Evolutionary conservation across 2,329 filamentous ascomycete genomes (phyloP).

Genomic region (Clonostachys sp.): DNA sequence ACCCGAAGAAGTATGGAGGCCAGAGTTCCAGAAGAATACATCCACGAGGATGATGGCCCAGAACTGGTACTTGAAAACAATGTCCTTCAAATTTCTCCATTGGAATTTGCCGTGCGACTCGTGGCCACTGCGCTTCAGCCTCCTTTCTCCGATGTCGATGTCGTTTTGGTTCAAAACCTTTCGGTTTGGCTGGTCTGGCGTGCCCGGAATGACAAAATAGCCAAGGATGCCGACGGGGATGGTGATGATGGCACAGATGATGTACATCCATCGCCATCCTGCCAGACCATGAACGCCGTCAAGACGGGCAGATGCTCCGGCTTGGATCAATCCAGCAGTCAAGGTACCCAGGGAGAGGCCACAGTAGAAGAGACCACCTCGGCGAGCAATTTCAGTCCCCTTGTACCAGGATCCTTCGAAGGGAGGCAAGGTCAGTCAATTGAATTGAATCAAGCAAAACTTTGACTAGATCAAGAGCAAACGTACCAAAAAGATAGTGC

Average conservation of each 20-base stretch:
- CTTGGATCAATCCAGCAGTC: constrained; percentile 45
- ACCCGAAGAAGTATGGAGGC: constrained; percentile 38
- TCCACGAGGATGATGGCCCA: constrained; percentile 46
- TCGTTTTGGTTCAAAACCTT: constrained; percentile 40
- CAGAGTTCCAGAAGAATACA: constrained; percentile 52
- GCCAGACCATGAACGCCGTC: constrained; percentile 13
- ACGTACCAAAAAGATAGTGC: too few relatives aligned
- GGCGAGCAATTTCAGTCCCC: constrained; percentile 37
- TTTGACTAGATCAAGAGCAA: too few relatives aligned
- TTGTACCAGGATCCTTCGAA: constrained; percentile 51
- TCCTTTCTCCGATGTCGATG: constrained; percentile 33
- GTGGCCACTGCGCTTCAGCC: constrained; percentile 39
- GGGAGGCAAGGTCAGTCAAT: constrained; percentile 37
- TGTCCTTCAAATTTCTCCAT: constrained; percentile 16
- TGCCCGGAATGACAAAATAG: constrained; percentile 41
- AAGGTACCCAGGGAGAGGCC: constrained; percentile 45
- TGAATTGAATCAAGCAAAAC: constrained; percentile 12
- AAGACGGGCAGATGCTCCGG: constrained; percentile 29
- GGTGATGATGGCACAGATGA: constrained; percentile 27
- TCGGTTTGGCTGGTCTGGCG: constrained; percentile 35
- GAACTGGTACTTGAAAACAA: constrained; percentile 37
- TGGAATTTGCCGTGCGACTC: constrained; percentile 26
- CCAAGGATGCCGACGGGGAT: constrained; percentile 27
- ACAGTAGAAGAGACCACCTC: constrained; percentile 45
- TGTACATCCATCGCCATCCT: constrained; percentile 2